Base-by-base conservation (phyloP, 306 rosid species). In the Notholithocarpus densiflorus region DNA sequence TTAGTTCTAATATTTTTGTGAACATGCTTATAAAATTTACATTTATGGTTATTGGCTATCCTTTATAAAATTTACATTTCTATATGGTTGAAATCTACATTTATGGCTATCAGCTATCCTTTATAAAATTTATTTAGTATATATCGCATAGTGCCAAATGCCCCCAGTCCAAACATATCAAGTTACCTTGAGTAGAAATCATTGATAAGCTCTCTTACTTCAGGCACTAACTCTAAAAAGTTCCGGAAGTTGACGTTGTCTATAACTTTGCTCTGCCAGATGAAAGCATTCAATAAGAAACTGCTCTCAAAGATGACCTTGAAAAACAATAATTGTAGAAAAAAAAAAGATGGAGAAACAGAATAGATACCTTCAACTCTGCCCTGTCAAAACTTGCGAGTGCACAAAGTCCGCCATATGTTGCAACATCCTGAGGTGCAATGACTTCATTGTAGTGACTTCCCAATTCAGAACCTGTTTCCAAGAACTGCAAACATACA, bases 391-490 rank as follows among this genome's bases (percentile, higher is more conserved):
- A 96, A 81, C 90, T 91, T 75, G 99, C 99, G 68, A 96, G 99
- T 6, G 99, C 99, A 86, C 97, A 93, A 79, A 96, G 99, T 56
- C 98, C 99, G 53, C 99, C 99, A 80, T 96, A 96, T 2, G 97
- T 96, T 37, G 99, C 97, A 84, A 96, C 94, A 87, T 96, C 99
- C 84, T 93, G 99, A 69, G 97, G 82, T 52, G 99, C 98, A 86
- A 96, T 93, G 55, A 96, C 97, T 72, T 96, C 99, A 81, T 89
- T 93, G 82, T 90, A 96, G 71, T 93, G 86, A 84, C 80, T 89
- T 70, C 88, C 94, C 72, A 96, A 86, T 81, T 93, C 99, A 29
- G 90, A 91, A 71, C 86, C 86, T 5, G 93, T 88, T 83, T 96
- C 97, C 83, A 96, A 87, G 85, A 96, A 96, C 99, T 96, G 85